These are phyloP conservation scores for Knoxia roxburghii DNA, from an alignment of 257 asterid genomes.

Conservation along the genomic window DNA sequence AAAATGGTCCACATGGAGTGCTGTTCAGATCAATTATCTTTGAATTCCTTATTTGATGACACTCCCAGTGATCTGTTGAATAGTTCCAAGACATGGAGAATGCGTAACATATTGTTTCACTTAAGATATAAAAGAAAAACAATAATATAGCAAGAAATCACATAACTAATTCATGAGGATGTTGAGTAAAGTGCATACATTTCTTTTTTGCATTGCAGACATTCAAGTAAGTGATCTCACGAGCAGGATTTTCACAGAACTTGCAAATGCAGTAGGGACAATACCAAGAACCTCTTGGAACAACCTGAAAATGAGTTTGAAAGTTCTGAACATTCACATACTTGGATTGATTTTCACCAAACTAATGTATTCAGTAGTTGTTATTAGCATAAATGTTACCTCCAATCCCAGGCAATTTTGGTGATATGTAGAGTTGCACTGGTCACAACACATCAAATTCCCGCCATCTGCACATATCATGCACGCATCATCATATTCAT, in stretches of 20 bases:
- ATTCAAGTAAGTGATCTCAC: slow-evolving; percentile 20
- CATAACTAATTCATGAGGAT: too few species aligned
- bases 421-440: slow-evolving; percentile 53
- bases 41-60: slow-evolving; percentile 27
- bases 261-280: slow-evolving; percentile 40
- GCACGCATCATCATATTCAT: slow-evolving; percentile 45
- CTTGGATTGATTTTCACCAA: background rate
- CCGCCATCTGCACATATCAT: slow-evolving; percentile 61
- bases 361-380: too few species aligned
- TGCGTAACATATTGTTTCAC: background rate
- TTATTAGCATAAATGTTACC: slow-evolving; percentile 17
- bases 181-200: slow-evolving; percentile 31
- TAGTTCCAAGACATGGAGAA: background rate
- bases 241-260: slow-evolving; percentile 28
- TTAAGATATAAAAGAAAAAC: slow-evolving; percentile 1
- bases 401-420: slow-evolving; percentile 35
- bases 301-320: slow-evolving; percentile 27
- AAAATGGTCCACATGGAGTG: slow-evolving; percentile 34
- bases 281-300: slow-evolving; percentile 34
- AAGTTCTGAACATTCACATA: background rate
- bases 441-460: slow-evolving; percentile 46
- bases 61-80: slow-evolving; percentile 52
- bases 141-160: too few species aligned
- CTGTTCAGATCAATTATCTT: slow-evolving; percentile 33
- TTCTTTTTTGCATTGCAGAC: slow-evolving; percentile 49